Conservation (phyloP, 352 stramenopile genomes). For the Globisporangium uncinulatum region DNA sequence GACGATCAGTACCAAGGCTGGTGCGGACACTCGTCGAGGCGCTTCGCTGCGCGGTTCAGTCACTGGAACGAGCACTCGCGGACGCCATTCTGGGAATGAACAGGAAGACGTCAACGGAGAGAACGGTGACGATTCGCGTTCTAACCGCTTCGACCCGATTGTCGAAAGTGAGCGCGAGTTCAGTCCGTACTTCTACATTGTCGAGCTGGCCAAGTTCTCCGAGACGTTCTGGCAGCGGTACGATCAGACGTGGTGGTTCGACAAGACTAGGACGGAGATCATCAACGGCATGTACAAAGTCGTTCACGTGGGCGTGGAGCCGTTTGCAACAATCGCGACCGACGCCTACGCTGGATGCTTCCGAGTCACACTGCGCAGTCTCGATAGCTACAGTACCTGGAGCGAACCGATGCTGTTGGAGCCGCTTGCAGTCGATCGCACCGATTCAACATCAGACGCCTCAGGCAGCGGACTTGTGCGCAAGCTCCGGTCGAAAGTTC, state of each 20-base stretch:
- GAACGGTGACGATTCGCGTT: background rate
- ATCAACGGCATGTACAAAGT: constrained; percentile 62
- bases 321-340: constrained; percentile 31
- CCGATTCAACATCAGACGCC: background rate
- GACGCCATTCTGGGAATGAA: background rate
- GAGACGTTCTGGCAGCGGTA: constrained; percentile 73
- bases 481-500: constrained; percentile 7
- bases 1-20: background rate
- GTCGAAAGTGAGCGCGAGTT: constrained; percentile 28
- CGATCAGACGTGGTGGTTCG: constrained; percentile 77
- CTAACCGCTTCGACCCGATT: constrained; percentile 20
- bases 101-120: background rate
- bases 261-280: constrained; percentile 62
- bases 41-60: background rate
- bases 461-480: background rate
- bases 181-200: constrained; percentile 50
- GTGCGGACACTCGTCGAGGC: background rate
- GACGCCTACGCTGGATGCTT: constrained; percentile 52
- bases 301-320: constrained; percentile 38
- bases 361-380: constrained; percentile 48
- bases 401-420: constrained; percentile 48
- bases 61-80: background rate
- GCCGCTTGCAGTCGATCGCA: constrained; percentile 13
- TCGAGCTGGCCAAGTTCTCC: constrained; percentile 61
- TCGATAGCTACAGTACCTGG: constrained; percentile 42